Evolutionary conservation across 305 asterid species (phyloP).

Genomic region (Fraxinus sp.): DNA sequence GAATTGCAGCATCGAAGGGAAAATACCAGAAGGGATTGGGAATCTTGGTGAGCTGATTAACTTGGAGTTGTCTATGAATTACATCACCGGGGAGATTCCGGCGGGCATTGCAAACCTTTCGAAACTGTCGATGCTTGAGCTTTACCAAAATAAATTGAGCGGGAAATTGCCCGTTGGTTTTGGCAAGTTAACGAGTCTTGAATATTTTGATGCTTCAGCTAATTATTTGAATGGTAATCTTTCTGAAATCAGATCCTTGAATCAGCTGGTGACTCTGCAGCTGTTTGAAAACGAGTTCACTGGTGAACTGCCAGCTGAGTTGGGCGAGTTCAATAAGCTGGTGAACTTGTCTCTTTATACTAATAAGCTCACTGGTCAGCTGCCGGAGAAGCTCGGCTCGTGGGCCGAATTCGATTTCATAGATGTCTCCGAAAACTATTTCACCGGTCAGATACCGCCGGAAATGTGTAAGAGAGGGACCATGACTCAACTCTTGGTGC

Average conservation of each 20-base stretch:
- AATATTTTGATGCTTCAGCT: slow-evolving; percentile 62
- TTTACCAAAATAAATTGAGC: slow-evolving; percentile 44
- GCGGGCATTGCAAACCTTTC: slow-evolving; percentile 53
- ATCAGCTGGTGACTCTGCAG: slow-evolving; percentile 58
- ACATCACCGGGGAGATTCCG: slow-evolving; percentile 64
- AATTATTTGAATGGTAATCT: slow-evolving; percentile 60
- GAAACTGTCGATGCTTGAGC: slow-evolving; percentile 73
- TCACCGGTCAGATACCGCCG: slow-evolving; percentile 88
- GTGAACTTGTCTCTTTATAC: slow-evolving; percentile 59
- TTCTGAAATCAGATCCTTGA: slow-evolving; percentile 52
- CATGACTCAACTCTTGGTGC: slow-evolving; percentile 52
- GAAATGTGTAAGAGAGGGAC: slow-evolving; percentile 76
- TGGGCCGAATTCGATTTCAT: slow-evolving; percentile 62
- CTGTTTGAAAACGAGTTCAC: slow-evolving; percentile 58
- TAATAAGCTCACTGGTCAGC: slow-evolving; percentile 59
- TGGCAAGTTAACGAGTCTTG: slow-evolving; percentile 57
- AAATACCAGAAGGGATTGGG: slow-evolving; percentile 69
- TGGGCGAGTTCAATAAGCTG: slow-evolving; percentile 65
- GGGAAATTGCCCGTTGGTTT: slow-evolving; percentile 76
- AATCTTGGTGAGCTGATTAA: slow-evolving; percentile 47
- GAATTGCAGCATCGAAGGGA: slow-evolving; percentile 61
- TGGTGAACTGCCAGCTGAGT: slow-evolving; percentile 70
- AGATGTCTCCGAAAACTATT: slow-evolving; percentile 68
- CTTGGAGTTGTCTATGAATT: slow-evolving; percentile 56
- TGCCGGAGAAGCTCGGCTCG: slow-evolving; percentile 77